A percentile compares a stretch with the other conserved stretches of the same genome.
phyloP scores from a whole-genome alignment of 2,329 filamentous ascomycete species.

The Plenodomus lindquistii region DNA sequence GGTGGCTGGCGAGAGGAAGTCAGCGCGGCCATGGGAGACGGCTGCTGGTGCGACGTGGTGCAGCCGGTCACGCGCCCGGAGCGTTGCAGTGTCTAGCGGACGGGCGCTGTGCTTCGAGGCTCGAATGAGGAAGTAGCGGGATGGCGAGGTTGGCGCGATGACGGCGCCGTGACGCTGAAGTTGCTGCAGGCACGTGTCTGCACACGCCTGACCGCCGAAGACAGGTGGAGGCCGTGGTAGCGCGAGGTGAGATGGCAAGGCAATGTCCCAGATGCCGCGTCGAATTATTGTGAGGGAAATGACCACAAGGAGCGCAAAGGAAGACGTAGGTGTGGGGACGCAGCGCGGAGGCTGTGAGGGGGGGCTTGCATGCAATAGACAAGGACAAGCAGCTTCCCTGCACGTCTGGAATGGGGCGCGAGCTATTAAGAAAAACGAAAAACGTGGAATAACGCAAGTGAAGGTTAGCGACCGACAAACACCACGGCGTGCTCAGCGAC shows the following conservation, averaged over 20 bases:
- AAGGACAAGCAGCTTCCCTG: slow-evolving; percentile 34
- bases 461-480: slow-evolving; percentile 23
- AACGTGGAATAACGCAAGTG: slow-evolving; percentile 22
- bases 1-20: slow-evolving; percentile 36
- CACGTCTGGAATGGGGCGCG: slow-evolving; percentile 17
- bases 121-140: slow-evolving; percentile 6
- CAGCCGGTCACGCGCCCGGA: slow-evolving; percentile 11
- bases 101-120: neutral
- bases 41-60: slow-evolving; percentile 5
- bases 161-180: slow-evolving; percentile 6
- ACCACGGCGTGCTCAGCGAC: slow-evolving; percentile 20
- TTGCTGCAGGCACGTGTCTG: neutral
- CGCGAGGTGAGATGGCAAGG: no score
- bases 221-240: slow-evolving; percentile 3
- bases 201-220: neutral
- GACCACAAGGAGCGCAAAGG: slow-evolving; percentile 8
- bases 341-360: slow-evolving; percentile 21
- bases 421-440: slow-evolving; percentile 26
- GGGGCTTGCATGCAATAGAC: slow-evolving; percentile 31
- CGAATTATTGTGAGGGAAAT: slow-evolving; percentile 7
- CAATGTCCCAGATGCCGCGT: slow-evolving; percentile 5
- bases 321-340: slow-evolving; percentile 19
- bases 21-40: slow-evolving; percentile 38
- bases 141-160: slow-evolving; percentile 9
- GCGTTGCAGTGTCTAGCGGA: slow-evolving; percentile 6